Evolutionary conservation across 495 filamentous ascomycete species (phyloP).

Genomic region (Evernia prunastri): DNA sequence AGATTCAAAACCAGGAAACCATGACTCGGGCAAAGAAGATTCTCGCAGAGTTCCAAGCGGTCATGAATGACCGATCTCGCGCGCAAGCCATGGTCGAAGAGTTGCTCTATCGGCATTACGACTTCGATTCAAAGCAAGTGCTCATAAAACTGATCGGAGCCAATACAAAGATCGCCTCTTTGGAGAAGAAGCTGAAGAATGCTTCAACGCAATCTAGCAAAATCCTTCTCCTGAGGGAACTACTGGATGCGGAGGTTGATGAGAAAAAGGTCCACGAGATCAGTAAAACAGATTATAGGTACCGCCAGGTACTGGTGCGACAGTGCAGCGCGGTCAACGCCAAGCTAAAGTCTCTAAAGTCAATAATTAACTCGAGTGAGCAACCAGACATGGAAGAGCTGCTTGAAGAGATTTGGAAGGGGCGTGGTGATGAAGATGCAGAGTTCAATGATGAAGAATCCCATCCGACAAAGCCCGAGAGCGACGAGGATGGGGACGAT

Average conservation of each 20-base stretch:
- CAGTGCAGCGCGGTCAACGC: not conserved
- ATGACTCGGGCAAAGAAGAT: no score
- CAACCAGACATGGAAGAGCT: not conserved
- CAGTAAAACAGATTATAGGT: not conserved
- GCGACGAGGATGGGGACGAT: slow-evolving; percentile 1
- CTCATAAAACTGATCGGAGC: not conserved
- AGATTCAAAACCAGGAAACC: no score
- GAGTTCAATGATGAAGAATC: not conserved
- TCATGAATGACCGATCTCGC: not conserved
- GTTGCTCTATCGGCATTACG: not conserved
- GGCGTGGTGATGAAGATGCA: not conserved
- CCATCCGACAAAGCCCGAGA: not conserved
- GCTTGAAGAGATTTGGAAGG: not conserved
- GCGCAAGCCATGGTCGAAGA: not conserved
- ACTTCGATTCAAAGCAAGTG: not conserved
- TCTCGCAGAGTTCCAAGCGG: not conserved
- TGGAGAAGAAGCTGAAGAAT: not conserved
- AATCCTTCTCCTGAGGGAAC: not conserved
- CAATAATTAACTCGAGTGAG: not conserved
- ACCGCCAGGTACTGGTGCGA: not conserved
- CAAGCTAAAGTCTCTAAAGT: not conserved
- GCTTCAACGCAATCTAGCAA: not conserved
- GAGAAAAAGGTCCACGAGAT: rapidly evolving
- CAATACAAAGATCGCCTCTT: not conserved
- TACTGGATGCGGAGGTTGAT: not conserved